Conservation (phyloP, 305 asterid species). For the Fraxinus sp. region DNA sequence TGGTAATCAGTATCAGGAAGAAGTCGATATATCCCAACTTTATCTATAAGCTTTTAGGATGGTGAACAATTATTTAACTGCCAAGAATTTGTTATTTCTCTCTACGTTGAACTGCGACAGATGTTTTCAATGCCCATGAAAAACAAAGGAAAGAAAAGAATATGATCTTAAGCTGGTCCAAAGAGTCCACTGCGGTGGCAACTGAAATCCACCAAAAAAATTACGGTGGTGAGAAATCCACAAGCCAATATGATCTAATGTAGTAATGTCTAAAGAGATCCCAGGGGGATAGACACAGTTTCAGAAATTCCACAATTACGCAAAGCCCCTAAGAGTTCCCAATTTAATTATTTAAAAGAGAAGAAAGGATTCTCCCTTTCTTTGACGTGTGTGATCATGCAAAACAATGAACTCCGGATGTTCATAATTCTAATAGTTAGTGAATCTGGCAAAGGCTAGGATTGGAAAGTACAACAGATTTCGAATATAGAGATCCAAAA, state of each 20-base stretch:
- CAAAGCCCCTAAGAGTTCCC: not conserved
- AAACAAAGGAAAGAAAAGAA: not conserved
- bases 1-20: not conserved
- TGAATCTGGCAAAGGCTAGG: not conserved
- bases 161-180: not conserved
- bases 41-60: not conserved
- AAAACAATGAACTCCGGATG: not conserved
- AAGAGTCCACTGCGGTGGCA: not conserved
- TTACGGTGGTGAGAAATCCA: not conserved
- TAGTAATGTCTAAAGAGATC: not conserved
- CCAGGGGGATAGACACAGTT: not conserved
- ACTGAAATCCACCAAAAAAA: not conserved
- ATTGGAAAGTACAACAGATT: not conserved
- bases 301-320: not conserved
- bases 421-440: not conserved
- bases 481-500: not conserved
- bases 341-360: not conserved
- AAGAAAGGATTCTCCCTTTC: not conserved
- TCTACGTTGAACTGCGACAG: not conserved
- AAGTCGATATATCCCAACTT: not conserved
- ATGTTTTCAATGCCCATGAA: not conserved
- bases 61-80: not conserved
- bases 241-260: not conserved
- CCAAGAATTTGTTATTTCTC: not conserved
- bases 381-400: not conserved